These are phyloP conservation scores for Neoboletus brunneissimus DNA, from an alignment of 768 basidiomycete genomes.

Conservation along the genomic window DNA sequence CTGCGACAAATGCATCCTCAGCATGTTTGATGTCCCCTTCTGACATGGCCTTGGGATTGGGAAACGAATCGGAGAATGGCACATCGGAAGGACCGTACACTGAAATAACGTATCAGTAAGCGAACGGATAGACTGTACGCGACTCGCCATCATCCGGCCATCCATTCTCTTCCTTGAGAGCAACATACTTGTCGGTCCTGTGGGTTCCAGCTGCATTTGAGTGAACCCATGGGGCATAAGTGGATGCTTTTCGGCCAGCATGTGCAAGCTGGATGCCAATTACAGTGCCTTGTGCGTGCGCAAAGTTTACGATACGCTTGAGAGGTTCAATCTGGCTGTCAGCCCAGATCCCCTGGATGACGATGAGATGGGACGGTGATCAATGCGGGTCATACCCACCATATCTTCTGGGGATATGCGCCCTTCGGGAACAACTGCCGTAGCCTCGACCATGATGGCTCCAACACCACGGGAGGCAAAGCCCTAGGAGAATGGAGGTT, in stretches of 20 bases:
- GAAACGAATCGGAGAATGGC: constrained; percentile 50
- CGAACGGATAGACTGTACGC: neutral
- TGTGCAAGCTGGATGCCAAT: constrained; percentile 83
- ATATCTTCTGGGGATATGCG: constrained; percentile 75
- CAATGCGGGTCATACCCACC: constrained; percentile 35
- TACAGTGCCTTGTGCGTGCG: constrained; percentile 62
- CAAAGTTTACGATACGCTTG: constrained; percentile 70
- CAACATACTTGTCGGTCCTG: constrained; percentile 33
- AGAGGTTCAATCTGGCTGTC: constrained; percentile 73
- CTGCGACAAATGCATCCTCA: constrained; percentile 57
- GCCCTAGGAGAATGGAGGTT: constrained; percentile 34
- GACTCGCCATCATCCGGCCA: constrained; percentile 63
- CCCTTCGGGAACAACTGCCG: constrained; percentile 69
- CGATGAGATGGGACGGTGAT: neutral
- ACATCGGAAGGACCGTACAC: constrained; percentile 63
- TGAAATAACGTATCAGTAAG: constrained; percentile 22
- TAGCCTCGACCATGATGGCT: constrained; percentile 71
- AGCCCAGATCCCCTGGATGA: constrained; percentile 60
- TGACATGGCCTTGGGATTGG: constrained; percentile 58
- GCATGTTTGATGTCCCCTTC: constrained; percentile 52
- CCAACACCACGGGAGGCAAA: constrained; percentile 72
- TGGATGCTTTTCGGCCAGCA: constrained; percentile 69
- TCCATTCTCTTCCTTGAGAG: constrained; percentile 53
- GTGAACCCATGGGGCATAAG: constrained; percentile 65
- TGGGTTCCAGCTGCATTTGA: constrained; percentile 34